Evolutionary conservation across 805 yeast species (phyloP).

Genomic region (Suhomyces faveliae): DNA sequence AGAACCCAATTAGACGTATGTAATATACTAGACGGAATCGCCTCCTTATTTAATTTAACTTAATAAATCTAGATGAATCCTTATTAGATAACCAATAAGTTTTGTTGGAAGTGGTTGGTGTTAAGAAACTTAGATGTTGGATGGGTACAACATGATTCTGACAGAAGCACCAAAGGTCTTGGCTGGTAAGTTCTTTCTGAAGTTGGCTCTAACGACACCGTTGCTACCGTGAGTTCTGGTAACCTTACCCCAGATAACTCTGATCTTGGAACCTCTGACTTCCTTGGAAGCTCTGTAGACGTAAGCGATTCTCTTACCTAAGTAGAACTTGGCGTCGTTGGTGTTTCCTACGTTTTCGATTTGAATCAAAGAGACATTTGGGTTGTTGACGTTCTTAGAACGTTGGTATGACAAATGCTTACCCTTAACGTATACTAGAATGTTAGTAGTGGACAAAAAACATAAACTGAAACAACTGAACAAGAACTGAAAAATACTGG

Average conservation of each 20-base stretch:
- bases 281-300: conserved; percentile 99
- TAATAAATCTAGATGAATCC: conserved; percentile 5
- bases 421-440: conserved; percentile 97
- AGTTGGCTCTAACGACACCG: conserved; percentile 98
- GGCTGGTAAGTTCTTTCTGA: conserved; percentile 98
- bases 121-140: conserved; percentile 77
- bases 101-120: conserved; percentile 3
- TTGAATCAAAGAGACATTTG: conserved; percentile 94
- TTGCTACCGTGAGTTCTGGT: conserved; percentile 98
- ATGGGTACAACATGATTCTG: conserved; percentile 99
- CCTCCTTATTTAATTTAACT: conserved; percentile 3
- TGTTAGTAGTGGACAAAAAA: conserved; percentile 30
- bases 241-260: conserved; percentile 99
- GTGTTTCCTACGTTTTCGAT: conserved; percentile 92
- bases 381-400: conserved; percentile 97
- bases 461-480: no score
- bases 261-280: conserved; percentile 97
- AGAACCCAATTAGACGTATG: conserved; percentile 8
- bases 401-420: conserved; percentile 99
- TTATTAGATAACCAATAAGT: background rate
- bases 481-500: no score
- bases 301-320: conserved; percentile 99
- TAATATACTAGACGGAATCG: conserved; percentile 5
- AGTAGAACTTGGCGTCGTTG: conserved; percentile 97
- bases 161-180: conserved; percentile 99